Evolutionary conservation across 208 protist genomes (phyloP), one percentile per base, ranked within the genome.

Genomic region (Strigomonas culicis): DNA sequence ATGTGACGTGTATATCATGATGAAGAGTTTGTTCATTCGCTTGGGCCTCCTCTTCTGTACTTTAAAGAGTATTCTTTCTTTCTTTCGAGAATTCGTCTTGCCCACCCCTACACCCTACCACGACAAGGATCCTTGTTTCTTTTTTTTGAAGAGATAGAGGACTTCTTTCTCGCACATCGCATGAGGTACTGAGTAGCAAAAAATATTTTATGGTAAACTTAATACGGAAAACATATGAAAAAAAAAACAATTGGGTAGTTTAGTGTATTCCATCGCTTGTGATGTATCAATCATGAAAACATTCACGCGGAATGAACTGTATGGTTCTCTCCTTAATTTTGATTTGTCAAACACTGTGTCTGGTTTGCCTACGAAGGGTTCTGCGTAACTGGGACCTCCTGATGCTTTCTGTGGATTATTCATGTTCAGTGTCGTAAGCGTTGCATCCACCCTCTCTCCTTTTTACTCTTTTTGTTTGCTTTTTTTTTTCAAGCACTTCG

Each of bases 281-380:
- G n/a, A n/a, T n/a, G n/a, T n/a, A 8, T 53, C 47, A 21, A 47
- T 19, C 41, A 47, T 47, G 15, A 47, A 47, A 21, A 47, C 41
- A 47, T 47, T 47, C 19, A 47, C 13, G 41, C 13, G 15, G 13
- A 47, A 21, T 13, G 13, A 19, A 19, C 19, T 13, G 19, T 19
- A 55, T 55, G 10, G 25, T 28, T 55, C n/a, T 47, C 41, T 61
- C n/a, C 36, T 25, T 32, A 3, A 61, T 22, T 46, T 30, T 25
- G 8, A 31, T 31, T 36, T 10, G n/a, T n/a, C n/a, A n/a, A n/a
- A n/a, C n/a, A n/a, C n/a, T n/a, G n/a, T n/a, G n/a, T n/a, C n/a
- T 49, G 11, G 34, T 58, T 1, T 75, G 17, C 10, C 53, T 53
- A 41, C 28, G 34, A 60, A 41, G 17, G 28, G 7, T 10, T 68